Conservation (phyloP, 495 filamentous ascomycete species). For the Alectoria sarmentosa region DNA sequence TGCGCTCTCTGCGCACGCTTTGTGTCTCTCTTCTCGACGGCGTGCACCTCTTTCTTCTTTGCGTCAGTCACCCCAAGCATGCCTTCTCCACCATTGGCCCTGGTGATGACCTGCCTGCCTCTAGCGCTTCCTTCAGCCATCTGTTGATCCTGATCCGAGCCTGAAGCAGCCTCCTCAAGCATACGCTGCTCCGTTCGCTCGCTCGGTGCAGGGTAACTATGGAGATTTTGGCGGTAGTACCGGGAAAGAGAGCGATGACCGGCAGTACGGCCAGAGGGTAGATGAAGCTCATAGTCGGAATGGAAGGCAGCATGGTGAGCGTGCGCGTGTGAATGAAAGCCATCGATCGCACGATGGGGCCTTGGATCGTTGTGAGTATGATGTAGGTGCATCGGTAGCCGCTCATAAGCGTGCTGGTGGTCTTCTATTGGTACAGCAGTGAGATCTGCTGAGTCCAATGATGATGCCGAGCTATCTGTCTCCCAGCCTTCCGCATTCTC, state of each 20-base stretch:
- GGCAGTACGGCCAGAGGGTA: conserved; percentile 84
- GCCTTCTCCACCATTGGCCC: conserved; percentile 65
- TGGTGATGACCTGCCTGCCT: conserved; percentile 53
- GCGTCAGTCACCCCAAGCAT: conserved; percentile 67
- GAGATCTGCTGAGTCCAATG: conserved; percentile 69
- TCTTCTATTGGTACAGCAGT: conserved; percentile 63
- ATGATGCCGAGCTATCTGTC: conserved; percentile 80
- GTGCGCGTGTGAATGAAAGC: conserved; percentile 66
- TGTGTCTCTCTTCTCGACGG: conserved; percentile 58
- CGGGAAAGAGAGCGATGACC: conserved; percentile 79
- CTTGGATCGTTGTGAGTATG: conserved; percentile 56
- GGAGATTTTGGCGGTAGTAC: conserved; percentile 91
- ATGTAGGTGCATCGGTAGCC: conserved; percentile 55
- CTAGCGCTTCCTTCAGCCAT: conserved; percentile 41
- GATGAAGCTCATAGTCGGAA: conserved; percentile 86
- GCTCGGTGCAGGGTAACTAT: conserved; percentile 63
- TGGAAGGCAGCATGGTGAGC: conserved; percentile 67
- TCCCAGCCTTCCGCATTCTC: conserved; percentile 76
- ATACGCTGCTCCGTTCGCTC: conserved; percentile 46
- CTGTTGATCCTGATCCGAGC: conserved; percentile 33
- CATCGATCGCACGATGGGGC: conserved; percentile 59
- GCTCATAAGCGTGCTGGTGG: conserved; percentile 51
- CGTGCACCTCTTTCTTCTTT: conserved; percentile 58
- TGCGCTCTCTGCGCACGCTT: conserved; percentile 54
- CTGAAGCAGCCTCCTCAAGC: conserved; percentile 23